Base-by-base conservation (phyloP, 306 rosid genomes). In the Mimosa pudica region DNA sequence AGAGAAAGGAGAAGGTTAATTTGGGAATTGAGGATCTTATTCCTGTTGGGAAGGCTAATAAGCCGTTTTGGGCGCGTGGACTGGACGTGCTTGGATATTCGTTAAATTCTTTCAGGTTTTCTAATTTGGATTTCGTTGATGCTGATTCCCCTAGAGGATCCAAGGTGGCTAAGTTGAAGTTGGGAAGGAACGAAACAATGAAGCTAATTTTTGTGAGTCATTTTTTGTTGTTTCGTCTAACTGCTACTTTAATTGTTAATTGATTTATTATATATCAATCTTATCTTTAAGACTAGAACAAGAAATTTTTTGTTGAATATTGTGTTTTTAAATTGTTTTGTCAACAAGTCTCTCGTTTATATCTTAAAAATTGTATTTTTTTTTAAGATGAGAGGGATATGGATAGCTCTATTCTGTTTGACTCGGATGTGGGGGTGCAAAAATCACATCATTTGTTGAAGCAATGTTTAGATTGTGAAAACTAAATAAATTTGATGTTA, bases 11-110 rank as follows among this genome's bases (percentile, higher is more conserved):
- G 20, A 83, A 80, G 87, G 80, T 86, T 62, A 47, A 66, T 57
- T 63, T 70, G 72, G 86, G 86, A 48, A 88, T 95, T 18, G 98
- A 95, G 87, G 92, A 95, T 73, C 65, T 92, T 24, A 81, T 95
- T 12, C 98, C 98, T 0, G 84, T 78, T 6, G 93, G 88, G 6
- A 91, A 88, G 74, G 84, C 70, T 47, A 82, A 79, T 30, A 95
- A 92, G 75, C 85, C 96, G 38, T 90, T 95, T 58, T 95, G 98
- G 98, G 87, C 92, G 85, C 98, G 98, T 88, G 98, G 98, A 0
- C 41, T 90, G 35, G 98, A 95, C 92, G 20, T 95, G 91, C 89
- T 95, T 64, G 98, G 97, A 1, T 95, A 95, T 85, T 91, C 98
- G 1, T 76, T 92, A 80, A 95, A 95, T 66, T 84, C 97, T 54